Evolutionary conservation across 192 early-diverging fungal genomes (phyloP).

Genomic region (Umbelopsis ramanniana): DNA sequence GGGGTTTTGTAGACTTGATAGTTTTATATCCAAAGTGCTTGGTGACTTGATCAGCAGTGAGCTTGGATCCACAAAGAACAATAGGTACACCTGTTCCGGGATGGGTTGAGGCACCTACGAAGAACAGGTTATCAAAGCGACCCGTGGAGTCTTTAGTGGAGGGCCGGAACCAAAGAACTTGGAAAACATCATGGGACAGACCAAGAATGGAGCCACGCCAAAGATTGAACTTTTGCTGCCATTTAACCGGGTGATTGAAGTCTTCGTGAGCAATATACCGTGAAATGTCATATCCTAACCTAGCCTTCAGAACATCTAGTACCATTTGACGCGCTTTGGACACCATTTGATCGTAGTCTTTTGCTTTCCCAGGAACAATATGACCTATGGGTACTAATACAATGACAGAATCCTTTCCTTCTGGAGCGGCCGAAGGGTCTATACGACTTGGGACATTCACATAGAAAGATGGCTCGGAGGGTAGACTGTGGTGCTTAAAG

Average conservation of each 20-base stretch:
- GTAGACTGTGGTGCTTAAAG: conserved; percentile 48
- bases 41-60: conserved; percentile 51
- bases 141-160: conserved; percentile 50
- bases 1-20: neutral
- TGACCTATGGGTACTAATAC: conserved; percentile 60
- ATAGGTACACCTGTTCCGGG: conserved; percentile 68
- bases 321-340: conserved; percentile 46
- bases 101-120: conserved; percentile 64
- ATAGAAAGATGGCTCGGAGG: conserved; percentile 58
- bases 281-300: conserved; percentile 40
- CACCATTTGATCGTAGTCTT: conserved; percentile 29
- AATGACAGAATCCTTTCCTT: conserved; percentile 48
- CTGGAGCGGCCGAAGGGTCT: conserved; percentile 52
- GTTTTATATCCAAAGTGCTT: conserved; percentile 27
- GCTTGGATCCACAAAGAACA: conserved; percentile 54
- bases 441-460: conserved; percentile 59
- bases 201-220: conserved; percentile 63
- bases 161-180: conserved; percentile 59
- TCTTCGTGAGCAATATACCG: conserved; percentile 49
- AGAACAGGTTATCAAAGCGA: conserved; percentile 56
- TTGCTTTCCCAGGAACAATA: conserved; percentile 33
- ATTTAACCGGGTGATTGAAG: conserved; percentile 51
- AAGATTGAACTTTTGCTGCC: conserved; percentile 60
- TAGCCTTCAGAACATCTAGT: conserved; percentile 39
- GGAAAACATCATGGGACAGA: conserved; percentile 52